Evolutionary conservation across 2,329 filamentous ascomycete genomes (phyloP).

Genomic region (Aureobasidium sp.): DNA sequence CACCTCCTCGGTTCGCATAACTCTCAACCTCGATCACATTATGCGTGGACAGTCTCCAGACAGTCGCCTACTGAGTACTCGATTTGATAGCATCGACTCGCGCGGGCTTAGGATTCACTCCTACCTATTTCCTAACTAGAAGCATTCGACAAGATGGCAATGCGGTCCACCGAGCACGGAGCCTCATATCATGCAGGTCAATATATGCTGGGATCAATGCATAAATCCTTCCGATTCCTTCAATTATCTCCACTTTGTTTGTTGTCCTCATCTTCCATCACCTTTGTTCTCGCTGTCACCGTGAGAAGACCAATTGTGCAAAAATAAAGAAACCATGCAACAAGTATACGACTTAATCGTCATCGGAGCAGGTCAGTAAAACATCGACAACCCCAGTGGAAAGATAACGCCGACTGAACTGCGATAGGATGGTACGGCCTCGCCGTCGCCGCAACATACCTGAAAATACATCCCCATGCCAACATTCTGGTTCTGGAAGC

Average conservation of each 20-base stretch:
- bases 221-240: background rate
- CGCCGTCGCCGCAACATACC: constrained; percentile 40
- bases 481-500: constrained; percentile 38
- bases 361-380: constrained; percentile 39
- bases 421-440: constrained; percentile 36
- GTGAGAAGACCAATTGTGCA: background rate
- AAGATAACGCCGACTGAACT: no score
- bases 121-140: no score
- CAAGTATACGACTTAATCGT: constrained; percentile 26
- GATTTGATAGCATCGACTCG: no score
- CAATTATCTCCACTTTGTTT: background rate
- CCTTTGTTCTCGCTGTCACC: background rate
- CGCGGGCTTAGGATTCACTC: no score
- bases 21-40: background rate
- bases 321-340: background rate
- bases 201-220: background rate
- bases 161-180: background rate
- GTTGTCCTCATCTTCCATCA: background rate
- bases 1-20: no score
- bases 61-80: no score
- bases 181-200: background rate
- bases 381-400: no score
- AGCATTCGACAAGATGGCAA: no score
- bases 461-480: constrained; percentile 33
- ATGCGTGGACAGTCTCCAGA: background rate